Conservation (phyloP, 805 yeast species). For the Blastobotrys americana region DNA sequence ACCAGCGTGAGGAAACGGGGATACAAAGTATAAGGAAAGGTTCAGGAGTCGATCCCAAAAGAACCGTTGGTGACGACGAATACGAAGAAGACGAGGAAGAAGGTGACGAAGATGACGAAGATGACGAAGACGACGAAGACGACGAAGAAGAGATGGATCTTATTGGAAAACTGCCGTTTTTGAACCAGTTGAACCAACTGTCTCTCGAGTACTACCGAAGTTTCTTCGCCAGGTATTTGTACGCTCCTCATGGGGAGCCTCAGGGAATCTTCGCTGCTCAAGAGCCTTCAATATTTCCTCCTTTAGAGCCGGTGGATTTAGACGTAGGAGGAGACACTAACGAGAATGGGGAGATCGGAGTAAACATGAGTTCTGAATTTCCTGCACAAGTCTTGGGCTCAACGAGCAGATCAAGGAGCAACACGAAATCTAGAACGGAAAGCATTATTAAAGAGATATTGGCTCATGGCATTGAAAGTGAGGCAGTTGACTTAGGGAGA, state of each 20-base stretch:
- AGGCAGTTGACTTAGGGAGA: background rate
- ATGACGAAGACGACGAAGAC: conserved; percentile 26
- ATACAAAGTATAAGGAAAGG: too few species aligned
- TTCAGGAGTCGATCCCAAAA: too few species aligned
- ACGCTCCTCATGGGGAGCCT: conserved; percentile 39
- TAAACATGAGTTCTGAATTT: background rate
- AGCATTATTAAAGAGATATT: background rate
- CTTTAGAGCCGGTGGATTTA: conserved; percentile 43
- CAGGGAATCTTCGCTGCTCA: conserved; percentile 46
- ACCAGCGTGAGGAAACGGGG: too few species aligned
- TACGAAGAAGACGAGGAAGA: conserved; percentile 4
- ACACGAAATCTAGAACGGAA: conserved; percentile 1
- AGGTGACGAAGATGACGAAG: conserved; percentile 30
- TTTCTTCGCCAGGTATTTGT: conserved; percentile 19
- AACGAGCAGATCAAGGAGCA: background rate
- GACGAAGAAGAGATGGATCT: conserved; percentile 36
- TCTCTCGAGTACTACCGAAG: conserved; percentile 20
- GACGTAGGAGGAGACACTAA: conserved; percentile 13
- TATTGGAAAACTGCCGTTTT: conserved; percentile 18
- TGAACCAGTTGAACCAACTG: conserved; percentile 11
- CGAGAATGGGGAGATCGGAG: conserved; percentile 6
- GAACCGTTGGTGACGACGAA: background rate
- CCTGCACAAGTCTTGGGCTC: background rate
- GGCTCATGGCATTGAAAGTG: conserved; percentile 1
- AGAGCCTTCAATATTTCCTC: conserved; percentile 42